phyloP scores from a whole-genome alignment of 2,329 filamentous ascomycete species.

The Ascomycota sp. region DNA sequence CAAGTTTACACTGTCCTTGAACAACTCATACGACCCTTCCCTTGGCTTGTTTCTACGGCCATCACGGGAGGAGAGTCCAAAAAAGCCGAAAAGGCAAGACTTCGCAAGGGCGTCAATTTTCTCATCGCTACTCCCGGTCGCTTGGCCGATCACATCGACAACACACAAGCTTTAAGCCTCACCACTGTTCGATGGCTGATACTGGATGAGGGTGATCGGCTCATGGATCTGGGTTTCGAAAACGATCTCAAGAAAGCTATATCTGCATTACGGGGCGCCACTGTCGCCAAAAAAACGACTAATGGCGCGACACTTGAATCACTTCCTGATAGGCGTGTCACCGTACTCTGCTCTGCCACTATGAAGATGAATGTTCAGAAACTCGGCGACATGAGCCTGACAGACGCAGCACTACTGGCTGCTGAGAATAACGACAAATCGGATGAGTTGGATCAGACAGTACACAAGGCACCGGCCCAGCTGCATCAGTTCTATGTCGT shows the following conservation, averaged over 20 bases:
- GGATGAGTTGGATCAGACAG: constrained; percentile 22
- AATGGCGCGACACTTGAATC: constrained; percentile 37
- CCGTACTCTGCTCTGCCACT: constrained; percentile 85
- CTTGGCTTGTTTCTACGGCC: constrained; percentile 84
- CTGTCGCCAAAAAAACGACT: constrained; percentile 35
- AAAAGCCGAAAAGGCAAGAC: constrained; percentile 71
- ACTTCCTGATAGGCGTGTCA: constrained; percentile 58
- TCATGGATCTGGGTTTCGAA: constrained; percentile 97
- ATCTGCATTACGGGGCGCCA: constrained; percentile 48
- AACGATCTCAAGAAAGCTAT: constrained; percentile 82
- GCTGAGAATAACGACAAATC: constrained; percentile 32
- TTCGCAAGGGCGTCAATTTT: constrained; percentile 90
- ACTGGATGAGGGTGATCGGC: constrained; percentile 85
- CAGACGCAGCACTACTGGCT: constrained; percentile 75
- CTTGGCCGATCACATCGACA: constrained; percentile 75
- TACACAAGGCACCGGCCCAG: constrained; percentile 71
- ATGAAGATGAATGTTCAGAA: constrained; percentile 96
- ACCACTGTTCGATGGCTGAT: constrained; percentile 85
- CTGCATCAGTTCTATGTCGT: constrained; percentile 83
- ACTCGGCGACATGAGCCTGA: constrained; percentile 83
- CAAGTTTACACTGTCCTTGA: constrained; percentile 82
- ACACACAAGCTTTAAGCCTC: constrained; percentile 76
- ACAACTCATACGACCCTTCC: constrained; percentile 66
- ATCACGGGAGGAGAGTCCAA: constrained; percentile 52
- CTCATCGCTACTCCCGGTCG: constrained; percentile 86